Evolutionary conservation across 179 eudicot genomes (phyloP), one percentile per base, ranked within the genome.

Genomic region (Patellifolia procumbens): DNA sequence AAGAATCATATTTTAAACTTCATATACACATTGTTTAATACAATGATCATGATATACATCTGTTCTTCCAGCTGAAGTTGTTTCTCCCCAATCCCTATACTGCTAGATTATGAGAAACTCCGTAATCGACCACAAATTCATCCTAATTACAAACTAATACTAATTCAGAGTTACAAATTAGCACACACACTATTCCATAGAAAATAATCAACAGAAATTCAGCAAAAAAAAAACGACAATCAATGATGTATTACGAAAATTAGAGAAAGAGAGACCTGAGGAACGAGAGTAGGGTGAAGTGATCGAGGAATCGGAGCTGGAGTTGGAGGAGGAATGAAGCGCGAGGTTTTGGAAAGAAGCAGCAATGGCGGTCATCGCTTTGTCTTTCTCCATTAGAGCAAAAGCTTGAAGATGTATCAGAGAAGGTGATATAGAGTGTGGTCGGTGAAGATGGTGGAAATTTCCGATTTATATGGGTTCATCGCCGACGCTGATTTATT

Each of bases 311-410:
- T n/a, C 1, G 11, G 74, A 37, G 59, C 60, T n/a, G 53, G 72
- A 22, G 43, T 64, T n/a, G 39, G 79, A 51, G 39, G 29, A 62
- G 29, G 70, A 63, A 73, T 81, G 79, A 66, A 87, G 79, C 78
- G 83, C 77, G 32, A 88, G 86, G 20, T 85, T 79, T 31, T 83
- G 84, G 37, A 91, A 56, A 42, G 86, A 82, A 74, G 85, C 72
- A 35, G 85, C 61, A 13, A 79, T 74, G 15, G 82, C 58, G 31
- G 66, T 63, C 31, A 72, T 81, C 51, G 45, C 51, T 77, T 86
- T 72, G 52, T 37, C 70, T 64, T 80, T 85, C 53, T 85, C 91
- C 91, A 88, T 88, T 48, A 5, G 31, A 13, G 72, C 5, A 22
- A 19, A 65, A 13, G 16, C n/a, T 29, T 60, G 45, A 37, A 63